These are phyloP conservation scores for Crassisporium funariophilum DNA, from an alignment of 768 basidiomycete genomes.

Conservation along the genomic window DNA sequence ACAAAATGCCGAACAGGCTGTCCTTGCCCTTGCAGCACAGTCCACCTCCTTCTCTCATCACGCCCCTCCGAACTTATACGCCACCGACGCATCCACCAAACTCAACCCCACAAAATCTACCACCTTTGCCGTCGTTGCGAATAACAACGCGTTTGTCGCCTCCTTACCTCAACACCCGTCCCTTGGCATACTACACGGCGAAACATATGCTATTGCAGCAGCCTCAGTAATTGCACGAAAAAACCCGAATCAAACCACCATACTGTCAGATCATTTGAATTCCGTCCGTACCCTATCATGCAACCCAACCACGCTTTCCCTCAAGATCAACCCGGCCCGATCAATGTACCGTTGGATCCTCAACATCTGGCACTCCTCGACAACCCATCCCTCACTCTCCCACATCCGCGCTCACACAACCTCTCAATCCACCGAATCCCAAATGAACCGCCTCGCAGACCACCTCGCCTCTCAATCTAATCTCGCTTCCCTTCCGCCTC, in stretches of 20 bases:
- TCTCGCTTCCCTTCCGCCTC: too few relatives aligned
- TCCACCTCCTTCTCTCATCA: neutral
- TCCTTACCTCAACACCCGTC: neutral
- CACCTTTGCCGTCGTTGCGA: neutral
- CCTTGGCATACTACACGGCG: slow-evolving; percentile 5
- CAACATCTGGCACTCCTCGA: neutral
- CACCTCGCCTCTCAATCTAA: too few relatives aligned
- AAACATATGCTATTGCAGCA: neutral
- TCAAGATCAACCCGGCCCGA: slow-evolving; percentile 3
- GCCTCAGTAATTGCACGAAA: neutral
- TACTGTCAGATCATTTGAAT: slow-evolving; percentile 2
- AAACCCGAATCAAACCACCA: neutral
- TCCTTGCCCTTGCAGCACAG: neutral
- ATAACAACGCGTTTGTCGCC: neutral
- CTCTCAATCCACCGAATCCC: too few relatives aligned
- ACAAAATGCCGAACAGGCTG: neutral
- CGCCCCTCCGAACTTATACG: too few relatives aligned
- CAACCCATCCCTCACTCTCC: neutral
- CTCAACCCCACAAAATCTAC: neutral
- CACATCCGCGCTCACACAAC: slow-evolving; percentile 4
- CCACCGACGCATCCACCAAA: slow-evolving; percentile 4
- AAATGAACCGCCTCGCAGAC: too few relatives aligned
- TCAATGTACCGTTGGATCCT: slow-evolving; percentile 10
- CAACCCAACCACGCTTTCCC: neutral
- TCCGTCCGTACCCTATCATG: too few relatives aligned